A percentile compares a stretch with the other conserved stretches of the same genome.
These are phyloP conservation scores for Candida adriatica DNA, from an alignment of 805 yeast species.

Conservation along the genomic window DNA sequence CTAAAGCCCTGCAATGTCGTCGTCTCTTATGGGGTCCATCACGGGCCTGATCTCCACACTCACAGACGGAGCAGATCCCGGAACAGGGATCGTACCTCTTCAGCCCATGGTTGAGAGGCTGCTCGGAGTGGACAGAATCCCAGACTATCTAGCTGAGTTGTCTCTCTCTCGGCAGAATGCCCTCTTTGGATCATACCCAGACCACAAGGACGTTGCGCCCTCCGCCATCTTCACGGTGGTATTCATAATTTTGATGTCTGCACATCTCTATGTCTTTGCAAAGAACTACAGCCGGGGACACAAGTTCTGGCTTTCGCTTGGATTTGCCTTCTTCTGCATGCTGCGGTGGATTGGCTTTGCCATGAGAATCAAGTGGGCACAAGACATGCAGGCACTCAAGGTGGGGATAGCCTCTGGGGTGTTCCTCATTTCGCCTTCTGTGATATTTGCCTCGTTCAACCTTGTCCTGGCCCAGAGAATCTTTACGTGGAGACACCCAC, in stretches of 20 bases:
- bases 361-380: conserved; percentile 52
- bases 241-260: conserved; percentile 41
- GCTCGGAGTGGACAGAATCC: conserved; percentile 31
- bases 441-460: conserved; percentile 52
- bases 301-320: conserved; percentile 47
- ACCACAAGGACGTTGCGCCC: conserved; percentile 48
- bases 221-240: conserved; percentile 48
- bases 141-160: conserved; percentile 31
- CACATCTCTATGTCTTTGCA: conserved; percentile 40
- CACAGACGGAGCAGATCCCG: conserved; percentile 40
- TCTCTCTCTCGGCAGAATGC: conserved; percentile 37
- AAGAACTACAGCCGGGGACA: conserved; percentile 51
- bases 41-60: conserved; percentile 1
- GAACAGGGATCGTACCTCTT: conserved; percentile 40
- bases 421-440: conserved; percentile 49
- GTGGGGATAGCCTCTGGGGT: conserved; percentile 53
- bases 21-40: conserved; percentile 12
- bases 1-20: background rate
- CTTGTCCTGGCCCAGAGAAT: conserved; percentile 65
- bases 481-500: conserved; percentile 75
- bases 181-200: conserved; percentile 62
- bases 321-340: conserved; percentile 45
- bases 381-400: conserved; percentile 37
- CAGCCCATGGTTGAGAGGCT: conserved; percentile 28
- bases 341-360: conserved; percentile 54